Evolutionary conservation across 2,329 filamentous ascomycete species (phyloP), one percentile per base, ranked within the genome.

Genomic region (Scedosporium aurantiacum): DNA sequence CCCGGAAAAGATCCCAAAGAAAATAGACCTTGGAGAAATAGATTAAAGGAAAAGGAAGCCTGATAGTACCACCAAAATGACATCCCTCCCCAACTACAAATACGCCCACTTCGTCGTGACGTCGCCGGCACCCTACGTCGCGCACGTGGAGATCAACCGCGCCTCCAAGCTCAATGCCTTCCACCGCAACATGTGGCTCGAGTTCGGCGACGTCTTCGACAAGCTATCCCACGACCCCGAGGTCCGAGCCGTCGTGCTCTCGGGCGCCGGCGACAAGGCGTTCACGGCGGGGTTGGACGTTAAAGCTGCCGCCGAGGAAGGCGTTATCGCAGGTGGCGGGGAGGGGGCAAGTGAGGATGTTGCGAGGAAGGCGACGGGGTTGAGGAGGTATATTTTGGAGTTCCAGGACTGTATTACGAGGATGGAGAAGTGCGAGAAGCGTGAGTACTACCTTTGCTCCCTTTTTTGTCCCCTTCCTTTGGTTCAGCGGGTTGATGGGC

Each of bases 141-240:
- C 87, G n/a, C 90, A 96, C 72, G 88, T 97, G 63, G 88, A 97
- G 75, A 96, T 96, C 75, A 92, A 95, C 77, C 84, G 92, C 1
- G 85, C 92, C 1, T 74, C 84, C 66, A 96, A 96, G 77, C 78
- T 97, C 72, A 97, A 97, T 73, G 86, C 92, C 65, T 97, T 96
- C 73, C 82, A 85, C 66, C 85, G 90, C 71, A 77, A 83, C 60
- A 93, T 97, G 85, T 97, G 92, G 91, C 77, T 87, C 60, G 91
- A 96, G 76, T 80, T 96, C 65, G 83, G 85, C 61, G 69, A 73
- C 12, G 79, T 95, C 66, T 94, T 97, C 77, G 74, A 78, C 62
- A 79, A 82, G 63, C 83, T 97, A 64, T 92, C 89, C 50, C 71
- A 76, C 63, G 88, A 92, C 74, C 77, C 87, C 0, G 79, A 86